phyloP scores from a whole-genome alignment of 1,284 basidiomycete species.

The Apiotrichum akiyoshidainum region DNA sequence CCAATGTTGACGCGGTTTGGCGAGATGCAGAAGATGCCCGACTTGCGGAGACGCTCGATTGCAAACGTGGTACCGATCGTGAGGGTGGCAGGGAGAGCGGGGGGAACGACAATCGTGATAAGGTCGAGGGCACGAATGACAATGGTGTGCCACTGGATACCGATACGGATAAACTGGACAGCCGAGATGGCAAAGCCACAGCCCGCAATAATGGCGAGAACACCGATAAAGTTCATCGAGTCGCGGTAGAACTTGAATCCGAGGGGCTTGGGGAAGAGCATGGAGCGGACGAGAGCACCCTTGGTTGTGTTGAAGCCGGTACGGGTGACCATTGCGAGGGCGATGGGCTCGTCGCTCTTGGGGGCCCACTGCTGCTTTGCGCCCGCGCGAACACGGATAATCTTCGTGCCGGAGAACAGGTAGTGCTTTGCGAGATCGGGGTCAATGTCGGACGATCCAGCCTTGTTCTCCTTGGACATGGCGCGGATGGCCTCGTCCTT shows the following conservation, averaged over 20 bases:
- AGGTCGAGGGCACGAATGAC: conserved; percentile 88
- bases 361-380: conserved; percentile 53
- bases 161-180: conserved; percentile 85
- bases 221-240: conserved; percentile 92
- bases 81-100: conserved; percentile 92
- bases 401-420: conserved; percentile 85
- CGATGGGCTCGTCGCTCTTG: conserved; percentile 59
- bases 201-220: conserved; percentile 81
- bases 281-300: conserved; percentile 89
- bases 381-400: conserved; percentile 81
- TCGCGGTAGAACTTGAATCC: conserved; percentile 98
- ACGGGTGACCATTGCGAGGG: conserved; percentile 83
- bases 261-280: conserved; percentile 98
- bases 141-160: conserved; percentile 85
- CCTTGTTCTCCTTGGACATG: conserved; percentile 62
- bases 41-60: conserved; percentile 79
- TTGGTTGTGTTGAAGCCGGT: conserved; percentile 98
- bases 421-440: conserved; percentile 79
- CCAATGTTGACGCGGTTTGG: conserved; percentile 94
- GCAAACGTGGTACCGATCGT: conserved; percentile 98
- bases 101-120: conserved; percentile 98
- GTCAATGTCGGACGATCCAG: conserved; percentile 59
- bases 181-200: conserved; percentile 85
- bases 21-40: conserved; percentile 93
- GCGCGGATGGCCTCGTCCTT: conserved; percentile 71